A percentile compares a stretch with the other conserved stretches of the same genome.
Evolutionary conservation across 2,329 filamentous ascomycete species (phyloP).

Genomic region (Neofusicoccum cordaticola): DNA sequence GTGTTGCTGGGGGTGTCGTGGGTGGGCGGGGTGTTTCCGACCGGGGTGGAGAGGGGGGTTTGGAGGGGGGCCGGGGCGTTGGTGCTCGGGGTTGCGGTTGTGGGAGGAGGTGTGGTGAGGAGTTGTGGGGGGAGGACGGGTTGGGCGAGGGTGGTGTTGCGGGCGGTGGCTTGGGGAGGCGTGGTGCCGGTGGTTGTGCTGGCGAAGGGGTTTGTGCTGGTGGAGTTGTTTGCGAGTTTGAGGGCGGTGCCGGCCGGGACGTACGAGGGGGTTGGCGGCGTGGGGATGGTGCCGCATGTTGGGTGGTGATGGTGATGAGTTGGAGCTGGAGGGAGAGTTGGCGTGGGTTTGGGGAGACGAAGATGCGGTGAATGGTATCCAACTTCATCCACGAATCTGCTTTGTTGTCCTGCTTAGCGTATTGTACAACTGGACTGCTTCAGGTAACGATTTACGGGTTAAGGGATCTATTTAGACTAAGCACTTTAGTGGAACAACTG

Average conservation of each 20-base stretch:
- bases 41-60: constrained; percentile 8
- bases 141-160: not conserved
- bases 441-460: no score
- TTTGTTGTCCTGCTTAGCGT: no score
- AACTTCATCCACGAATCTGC: no score
- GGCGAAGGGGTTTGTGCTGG: constrained; percentile 2
- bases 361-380: no score
- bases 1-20: no score
- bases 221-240: constrained; percentile 15
- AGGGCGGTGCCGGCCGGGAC: constrained; percentile 5
- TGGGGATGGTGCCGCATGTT: constrained; percentile 14
- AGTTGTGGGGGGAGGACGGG: not conserved
- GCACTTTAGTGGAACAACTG: no score
- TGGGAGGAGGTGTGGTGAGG: not conserved
- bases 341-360: not conserved
- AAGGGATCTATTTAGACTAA: no score
- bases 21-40: no score
- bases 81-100: not conserved
- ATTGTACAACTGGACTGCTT: no score
- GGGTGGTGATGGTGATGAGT: not conserved
- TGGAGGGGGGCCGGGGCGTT: constrained; percentile 20
- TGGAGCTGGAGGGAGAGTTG: no score
- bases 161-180: not conserved
- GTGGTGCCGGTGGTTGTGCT: not conserved
- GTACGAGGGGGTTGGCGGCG: constrained; percentile 5